Evolutionary conservation across 148 eudicot species (phyloP).

Genomic region (Persicaria maculosa): DNA sequence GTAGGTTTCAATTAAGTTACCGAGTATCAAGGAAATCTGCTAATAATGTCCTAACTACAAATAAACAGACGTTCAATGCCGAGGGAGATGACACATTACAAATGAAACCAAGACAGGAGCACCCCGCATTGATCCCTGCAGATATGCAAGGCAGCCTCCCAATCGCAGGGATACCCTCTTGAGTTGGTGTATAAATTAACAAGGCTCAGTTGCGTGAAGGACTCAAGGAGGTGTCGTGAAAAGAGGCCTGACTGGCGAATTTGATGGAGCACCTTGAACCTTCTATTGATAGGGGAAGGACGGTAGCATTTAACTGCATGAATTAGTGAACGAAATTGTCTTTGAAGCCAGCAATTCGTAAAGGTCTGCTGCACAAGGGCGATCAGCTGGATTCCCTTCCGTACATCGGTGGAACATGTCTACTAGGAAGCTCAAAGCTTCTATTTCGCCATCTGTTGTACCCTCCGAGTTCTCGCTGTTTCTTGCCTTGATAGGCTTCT

Average conservation of each 20-base stretch:
- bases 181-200: not conserved
- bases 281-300: not conserved
- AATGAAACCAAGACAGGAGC: not conserved
- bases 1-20: not conserved
- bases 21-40: not conserved
- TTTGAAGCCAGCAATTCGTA: slow-evolving; percentile 42
- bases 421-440: slow-evolving; percentile 45
- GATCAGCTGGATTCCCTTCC: slow-evolving; percentile 51
- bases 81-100: not conserved
- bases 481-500: slow-evolving; percentile 31
- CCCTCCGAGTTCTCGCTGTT: slow-evolving; percentile 22
- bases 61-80: not conserved
- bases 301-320: slow-evolving; percentile 20
- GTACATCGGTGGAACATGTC: slow-evolving; percentile 55
- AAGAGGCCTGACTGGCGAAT: too few species aligned
- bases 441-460: slow-evolving; percentile 33
- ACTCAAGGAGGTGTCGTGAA: too few species aligned
- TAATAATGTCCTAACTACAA: not conserved
- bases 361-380: slow-evolving; percentile 56
- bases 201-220: not conserved
- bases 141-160: not conserved
- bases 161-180: not conserved
- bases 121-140: not conserved
- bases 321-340: slow-evolving; percentile 26
- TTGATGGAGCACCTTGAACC: not conserved